A percentile compares a stretch with the other conserved stretches of the same genome.
Evolutionary conservation across 495 filamentous ascomycete genomes (phyloP).

Genomic region (Cenococcum geophilum): DNA sequence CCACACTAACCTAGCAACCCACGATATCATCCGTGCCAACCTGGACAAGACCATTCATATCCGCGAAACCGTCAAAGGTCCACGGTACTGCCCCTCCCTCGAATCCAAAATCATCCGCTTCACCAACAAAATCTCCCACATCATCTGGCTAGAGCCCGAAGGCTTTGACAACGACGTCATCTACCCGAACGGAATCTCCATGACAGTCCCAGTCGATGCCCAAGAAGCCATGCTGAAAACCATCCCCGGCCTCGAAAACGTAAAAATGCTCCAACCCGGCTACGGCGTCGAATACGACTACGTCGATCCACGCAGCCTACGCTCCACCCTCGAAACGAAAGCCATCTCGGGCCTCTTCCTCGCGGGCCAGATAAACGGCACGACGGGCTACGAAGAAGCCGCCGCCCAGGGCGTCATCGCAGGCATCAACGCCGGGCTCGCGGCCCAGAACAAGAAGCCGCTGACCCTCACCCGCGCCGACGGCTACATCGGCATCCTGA

Average conservation of each 20-base stretch:
- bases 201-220: conserved; percentile 84
- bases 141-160: conserved; percentile 95
- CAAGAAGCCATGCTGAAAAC: conserved; percentile 81
- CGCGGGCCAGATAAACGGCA: conserved; percentile 96
- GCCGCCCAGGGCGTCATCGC: conserved; percentile 90
- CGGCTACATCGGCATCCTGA: conserved; percentile 97
- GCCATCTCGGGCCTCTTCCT: conserved; percentile 82
- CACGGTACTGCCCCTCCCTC: conserved; percentile 89
- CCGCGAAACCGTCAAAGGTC: conserved; percentile 88
- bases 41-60: conserved; percentile 93
- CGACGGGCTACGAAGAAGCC: conserved; percentile 96
- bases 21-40: conserved; percentile 79
- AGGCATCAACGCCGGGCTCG: conserved; percentile 85
- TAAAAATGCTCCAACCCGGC: conserved; percentile 88
- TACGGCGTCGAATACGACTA: conserved; percentile 99
- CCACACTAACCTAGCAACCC: conserved; percentile 72
- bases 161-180: conserved; percentile 86
- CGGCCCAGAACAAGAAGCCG: conserved; percentile 56
- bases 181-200: conserved; percentile 95
- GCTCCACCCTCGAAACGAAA: conserved; percentile 88
- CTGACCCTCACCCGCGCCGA: conserved; percentile 74
- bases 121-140: conserved; percentile 65
- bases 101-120: conserved; percentile 95
- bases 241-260: conserved; percentile 79
- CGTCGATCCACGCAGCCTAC: conserved; percentile 83